Percentiles rank a stretch among this genome's conserved stretches.
Evolutionary conservation across 2,329 filamentous ascomycete species (phyloP).

Genomic region (Fusarium setosum): DNA sequence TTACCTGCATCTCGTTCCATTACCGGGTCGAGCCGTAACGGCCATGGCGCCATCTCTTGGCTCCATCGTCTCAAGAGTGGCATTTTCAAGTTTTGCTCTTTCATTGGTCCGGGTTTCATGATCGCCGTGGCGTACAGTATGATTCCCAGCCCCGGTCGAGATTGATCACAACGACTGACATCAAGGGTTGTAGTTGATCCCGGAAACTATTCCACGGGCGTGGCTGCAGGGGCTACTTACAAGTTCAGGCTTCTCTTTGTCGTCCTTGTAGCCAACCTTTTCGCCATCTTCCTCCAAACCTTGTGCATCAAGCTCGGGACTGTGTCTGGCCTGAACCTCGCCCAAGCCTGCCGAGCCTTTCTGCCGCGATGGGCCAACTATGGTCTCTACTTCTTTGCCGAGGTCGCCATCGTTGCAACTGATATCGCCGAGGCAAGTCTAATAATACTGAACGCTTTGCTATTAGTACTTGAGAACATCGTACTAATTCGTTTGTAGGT

Average conservation of each 20-base stretch:
- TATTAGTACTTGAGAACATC: too few species aligned
- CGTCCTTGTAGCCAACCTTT: conserved; percentile 75
- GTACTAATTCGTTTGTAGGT: conserved; percentile 52
- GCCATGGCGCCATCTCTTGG: too few species aligned
- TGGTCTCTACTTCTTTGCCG: conserved; percentile 70
- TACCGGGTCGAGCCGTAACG: too few species aligned
- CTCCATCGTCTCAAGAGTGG: too few species aligned
- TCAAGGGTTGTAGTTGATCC: conserved; percentile 58
- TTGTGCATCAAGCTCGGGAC: conserved; percentile 77
- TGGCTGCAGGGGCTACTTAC: conserved; percentile 74
- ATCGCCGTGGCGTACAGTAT: conserved; percentile 68
- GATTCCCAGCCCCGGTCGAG: conserved; percentile 29
- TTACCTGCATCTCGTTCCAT: too few species aligned
- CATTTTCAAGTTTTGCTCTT: conserved; percentile 45
- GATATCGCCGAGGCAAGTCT: conserved; percentile 72
- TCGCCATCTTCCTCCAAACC: conserved; percentile 77
- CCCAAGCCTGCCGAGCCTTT: conserved; percentile 73
- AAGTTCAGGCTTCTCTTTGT: conserved; percentile 75
- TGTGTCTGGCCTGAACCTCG: conserved; percentile 75
- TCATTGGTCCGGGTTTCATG: conserved; percentile 77
- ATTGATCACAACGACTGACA: conserved; percentile 2
- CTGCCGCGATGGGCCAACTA: conserved; percentile 74
- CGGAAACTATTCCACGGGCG: conserved; percentile 78
- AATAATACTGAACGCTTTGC: too few species aligned
- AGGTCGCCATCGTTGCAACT: conserved; percentile 76